Conservation (phyloP, 768 basidiomycete species). For the Phlegmacium glaucopus region DNA sequence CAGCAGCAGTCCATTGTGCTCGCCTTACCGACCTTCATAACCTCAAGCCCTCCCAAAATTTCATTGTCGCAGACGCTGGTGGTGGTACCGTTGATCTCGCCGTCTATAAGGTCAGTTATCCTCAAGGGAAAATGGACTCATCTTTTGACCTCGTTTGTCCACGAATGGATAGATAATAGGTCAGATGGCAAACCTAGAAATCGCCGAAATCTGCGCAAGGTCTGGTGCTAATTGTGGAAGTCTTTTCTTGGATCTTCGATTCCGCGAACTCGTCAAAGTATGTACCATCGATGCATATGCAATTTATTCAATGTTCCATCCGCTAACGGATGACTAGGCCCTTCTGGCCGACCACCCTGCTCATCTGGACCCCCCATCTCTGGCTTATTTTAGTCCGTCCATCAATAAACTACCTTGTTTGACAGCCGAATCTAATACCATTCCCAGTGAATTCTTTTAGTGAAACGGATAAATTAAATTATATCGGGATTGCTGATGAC, state of each 20-base stretch:
- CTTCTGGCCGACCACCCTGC: slow-evolving; percentile 81
- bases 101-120: slow-evolving; percentile 49
- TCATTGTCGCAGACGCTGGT: slow-evolving; percentile 91
- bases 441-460: slow-evolving; percentile 76
- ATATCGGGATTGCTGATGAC: slow-evolving; percentile 71
- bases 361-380: slow-evolving; percentile 76
- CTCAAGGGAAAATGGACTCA: slow-evolving; percentile 4
- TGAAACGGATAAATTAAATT: slow-evolving; percentile 83
- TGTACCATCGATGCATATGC: slow-evolving; percentile 1
- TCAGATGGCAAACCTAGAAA: slow-evolving; percentile 76
- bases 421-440: slow-evolving; percentile 4
- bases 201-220: slow-evolving; percentile 86
- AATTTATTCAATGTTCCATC: background rate
- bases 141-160: slow-evolving; percentile 7
- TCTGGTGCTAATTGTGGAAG: slow-evolving; percentile 88
- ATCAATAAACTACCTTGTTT: background rate
- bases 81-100: slow-evolving; percentile 71
- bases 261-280: slow-evolving; percentile 75
- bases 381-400: slow-evolving; percentile 73
- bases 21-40: slow-evolving; percentile 78
- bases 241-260: slow-evolving; percentile 83
- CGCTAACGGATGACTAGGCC: slow-evolving; percentile 21
- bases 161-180: slow-evolving; percentile 61
- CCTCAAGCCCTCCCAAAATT: slow-evolving; percentile 76
- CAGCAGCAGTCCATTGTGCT: slow-evolving; percentile 89